phyloP scores from a whole-genome alignment of 345 rosid species.

The Ailanthus altissimus region DNA sequence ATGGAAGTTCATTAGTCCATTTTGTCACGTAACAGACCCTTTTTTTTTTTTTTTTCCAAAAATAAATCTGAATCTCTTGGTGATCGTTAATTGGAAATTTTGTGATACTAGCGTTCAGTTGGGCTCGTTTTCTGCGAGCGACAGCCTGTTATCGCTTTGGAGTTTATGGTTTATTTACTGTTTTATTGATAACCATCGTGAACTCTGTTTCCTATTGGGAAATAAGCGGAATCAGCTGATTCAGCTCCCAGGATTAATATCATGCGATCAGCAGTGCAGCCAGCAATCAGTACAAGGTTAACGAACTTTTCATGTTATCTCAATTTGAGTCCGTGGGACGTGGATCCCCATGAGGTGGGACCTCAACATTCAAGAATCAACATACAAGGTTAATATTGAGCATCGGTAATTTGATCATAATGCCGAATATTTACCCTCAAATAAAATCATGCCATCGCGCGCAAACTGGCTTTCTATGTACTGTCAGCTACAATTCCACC shows the following conservation, averaged over 20 bases:
- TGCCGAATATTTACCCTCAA: neutral
- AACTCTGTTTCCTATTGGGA: neutral
- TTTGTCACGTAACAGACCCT: slow-evolving; percentile 26
- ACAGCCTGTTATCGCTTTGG: slow-evolving; percentile 12
- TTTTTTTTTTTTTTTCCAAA: neutral
- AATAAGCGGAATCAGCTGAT: neutral
- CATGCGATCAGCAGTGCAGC: neutral
- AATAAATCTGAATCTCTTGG: slow-evolving; percentile 23
- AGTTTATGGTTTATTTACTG: neutral
- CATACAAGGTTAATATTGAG: neutral
- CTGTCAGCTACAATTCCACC: neutral
- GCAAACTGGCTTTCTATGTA: neutral
- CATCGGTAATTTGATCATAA: neutral
- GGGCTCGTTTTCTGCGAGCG: neutral
- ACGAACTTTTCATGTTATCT: neutral
- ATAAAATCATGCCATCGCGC: neutral
- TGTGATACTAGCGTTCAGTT: slow-evolving; percentile 1
- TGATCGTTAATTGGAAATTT: slow-evolving; percentile 10
- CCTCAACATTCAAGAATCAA: neutral
- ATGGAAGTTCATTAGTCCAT: neutral
- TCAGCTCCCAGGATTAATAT: neutral
- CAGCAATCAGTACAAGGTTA: too few relatives aligned
- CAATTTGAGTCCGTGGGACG: neutral
- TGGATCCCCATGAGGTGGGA: neutral
- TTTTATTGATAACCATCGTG: neutral